Evolutionary conservation across 805 yeast genomes (phyloP).

Genomic region (Saturnispora sanitii): DNA sequence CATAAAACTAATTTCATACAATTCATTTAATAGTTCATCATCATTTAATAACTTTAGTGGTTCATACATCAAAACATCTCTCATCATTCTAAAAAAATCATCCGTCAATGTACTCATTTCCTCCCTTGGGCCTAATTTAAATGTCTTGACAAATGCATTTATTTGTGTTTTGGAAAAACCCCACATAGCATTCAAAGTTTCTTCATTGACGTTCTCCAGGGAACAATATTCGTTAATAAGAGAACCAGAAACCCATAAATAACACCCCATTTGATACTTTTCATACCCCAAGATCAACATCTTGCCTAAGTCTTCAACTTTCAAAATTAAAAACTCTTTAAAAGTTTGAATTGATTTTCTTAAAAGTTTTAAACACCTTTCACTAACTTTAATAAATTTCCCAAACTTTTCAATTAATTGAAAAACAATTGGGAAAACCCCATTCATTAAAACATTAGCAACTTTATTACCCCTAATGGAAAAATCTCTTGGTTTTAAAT

Average conservation of each 20-base stretch:
- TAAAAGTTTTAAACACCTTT: conserved; percentile 60
- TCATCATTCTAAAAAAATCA: conserved; percentile 75
- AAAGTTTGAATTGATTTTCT: conserved; percentile 57
- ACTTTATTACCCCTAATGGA: conserved; percentile 16
- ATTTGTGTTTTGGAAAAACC: conserved; percentile 63
- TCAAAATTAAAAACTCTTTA: conserved; percentile 44
- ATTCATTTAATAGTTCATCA: conserved; percentile 38
- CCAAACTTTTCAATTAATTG: conserved; percentile 46
- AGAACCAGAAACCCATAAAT: conserved; percentile 82
- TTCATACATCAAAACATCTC: conserved; percentile 67
- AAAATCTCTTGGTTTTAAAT: conserved; percentile 43
- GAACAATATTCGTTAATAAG: conserved; percentile 65
- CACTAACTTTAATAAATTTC: conserved; percentile 53
- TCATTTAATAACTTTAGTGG: conserved; percentile 43
- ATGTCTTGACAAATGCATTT: conserved; percentile 39
- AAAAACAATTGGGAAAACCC: conserved; percentile 48
- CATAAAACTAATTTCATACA: conserved; percentile 50
- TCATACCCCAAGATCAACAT: conserved; percentile 63
- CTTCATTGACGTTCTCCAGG: too few relatives aligned
- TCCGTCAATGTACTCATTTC: conserved; percentile 54
- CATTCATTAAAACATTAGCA: conserved; percentile 42
- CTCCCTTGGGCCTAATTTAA: conserved; percentile 12
- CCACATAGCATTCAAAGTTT: conserved; percentile 41
- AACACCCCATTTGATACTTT: conserved; percentile 65
- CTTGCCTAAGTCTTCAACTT: conserved; percentile 56